These are phyloP conservation scores for Blastocystis sp. DNA, from an alignment of 352 stramenopile genomes.

Conservation along the genomic window DNA sequence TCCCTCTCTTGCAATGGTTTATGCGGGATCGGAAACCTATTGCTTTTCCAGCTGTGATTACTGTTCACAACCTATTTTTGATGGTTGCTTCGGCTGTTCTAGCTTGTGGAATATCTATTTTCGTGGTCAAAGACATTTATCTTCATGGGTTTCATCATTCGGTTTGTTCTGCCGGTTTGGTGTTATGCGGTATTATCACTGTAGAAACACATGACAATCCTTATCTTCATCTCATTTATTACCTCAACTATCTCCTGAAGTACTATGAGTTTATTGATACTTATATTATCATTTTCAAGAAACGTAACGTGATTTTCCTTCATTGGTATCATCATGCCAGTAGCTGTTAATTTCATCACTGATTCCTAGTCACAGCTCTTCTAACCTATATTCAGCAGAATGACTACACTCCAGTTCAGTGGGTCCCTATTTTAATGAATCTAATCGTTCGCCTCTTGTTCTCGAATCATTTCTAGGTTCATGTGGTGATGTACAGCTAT, in stretches of 20 bases:
- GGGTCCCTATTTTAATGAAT: constrained; percentile 67
- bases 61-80: constrained; percentile 58
- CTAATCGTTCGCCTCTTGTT: constrained; percentile 5
- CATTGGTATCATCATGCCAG: constrained; percentile 67
- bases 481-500: constrained; percentile 67
- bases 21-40: constrained; percentile 41
- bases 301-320: constrained; percentile 67
- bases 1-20: constrained; percentile 34
- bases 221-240: constrained; percentile 64
- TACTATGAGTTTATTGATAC: constrained; percentile 70
- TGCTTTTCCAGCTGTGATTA: background rate
- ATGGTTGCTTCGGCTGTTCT: constrained; percentile 1
- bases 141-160: constrained; percentile 56
- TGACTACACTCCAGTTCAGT: constrained; percentile 65
- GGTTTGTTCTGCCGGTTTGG: constrained; percentile 42
- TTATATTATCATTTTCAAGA: constrained; percentile 70
- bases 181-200: background rate
- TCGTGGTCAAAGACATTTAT: constrained; percentile 42
- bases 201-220: constrained; percentile 58
- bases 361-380: constrained; percentile 55
- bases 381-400: constrained; percentile 68
- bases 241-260: constrained; percentile 69
- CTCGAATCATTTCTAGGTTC: constrained; percentile 36
- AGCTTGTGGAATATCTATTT: constrained; percentile 8
- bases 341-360: background rate